Base-by-base conservation (phyloP, 495 filamentous ascomycete genomes). In the Penicillium cinerascens region DNA sequence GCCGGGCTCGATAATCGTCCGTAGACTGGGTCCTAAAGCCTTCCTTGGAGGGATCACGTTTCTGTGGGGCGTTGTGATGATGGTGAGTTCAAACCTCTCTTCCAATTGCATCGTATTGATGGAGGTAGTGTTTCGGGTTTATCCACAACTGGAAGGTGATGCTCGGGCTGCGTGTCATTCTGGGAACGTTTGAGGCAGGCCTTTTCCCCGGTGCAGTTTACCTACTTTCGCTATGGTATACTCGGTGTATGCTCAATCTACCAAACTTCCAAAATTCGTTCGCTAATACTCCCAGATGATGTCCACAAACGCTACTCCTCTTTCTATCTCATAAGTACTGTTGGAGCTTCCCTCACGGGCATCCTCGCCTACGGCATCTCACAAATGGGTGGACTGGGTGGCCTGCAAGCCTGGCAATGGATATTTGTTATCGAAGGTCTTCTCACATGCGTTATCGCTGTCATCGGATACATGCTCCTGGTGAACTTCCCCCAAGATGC, bases 331-430 rank as follows among this genome's bases (percentile, higher is more conserved):
- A 18, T 64, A 11, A 68, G 82, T 40, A 76, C 77, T 11, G 60
- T 81, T 4, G 80, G 80, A 11, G 71, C 74, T 23, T 80, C 73
- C 13, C 80, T 82, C 61, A 67, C 71, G 0, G 80, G 82, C 48
- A 79, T 86, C 42, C 56, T 85, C 20, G 78, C 82, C n/a, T 84
- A 77, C 42, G 82, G 80, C 6, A 63, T 84, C 37, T 75, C 77
- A 65, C 74, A 79, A 47, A 74, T 82, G 72, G 50, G 64, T 7
- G 74, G 75, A 2, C 51, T 73, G 0, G 64, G 53, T 15, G 69
- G 68, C 1, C 59, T 77, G n/a, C 60, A 57, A 21, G 81, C 82
- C 15, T 85, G 82, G 83, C 63, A 76, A 45, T 82, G 79, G 79
- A 76, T 75, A 41, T 81, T 82, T 59, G 73, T 82, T 53, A 78